Percentiles rank a stretch among this genome's conserved stretches.
phyloP scores from a whole-genome alignment of 2,329 filamentous ascomycete genomes.

The Fusarium sp. region DNA sequence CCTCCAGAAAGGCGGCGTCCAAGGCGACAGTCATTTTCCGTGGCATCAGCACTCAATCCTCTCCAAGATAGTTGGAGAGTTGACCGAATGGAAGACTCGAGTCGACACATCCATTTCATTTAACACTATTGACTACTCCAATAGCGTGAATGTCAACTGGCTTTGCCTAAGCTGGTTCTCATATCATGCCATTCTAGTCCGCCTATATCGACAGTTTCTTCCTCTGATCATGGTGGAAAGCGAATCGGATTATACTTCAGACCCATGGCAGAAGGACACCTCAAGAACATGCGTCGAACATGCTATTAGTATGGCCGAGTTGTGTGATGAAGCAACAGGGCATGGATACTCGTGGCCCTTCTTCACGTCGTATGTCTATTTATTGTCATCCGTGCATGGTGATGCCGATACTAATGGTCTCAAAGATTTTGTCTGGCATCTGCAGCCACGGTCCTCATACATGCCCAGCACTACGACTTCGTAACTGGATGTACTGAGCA shows the following conservation, averaged over 20 bases:
- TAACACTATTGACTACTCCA: slow-evolving; percentile 15
- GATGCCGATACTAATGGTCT: neutral
- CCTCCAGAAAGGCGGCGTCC: slow-evolving; percentile 23
- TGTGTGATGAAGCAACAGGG: slow-evolving; percentile 8
- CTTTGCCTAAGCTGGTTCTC: slow-evolving; percentile 27
- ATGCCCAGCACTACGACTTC: slow-evolving; percentile 20
- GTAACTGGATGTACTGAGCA: neutral
- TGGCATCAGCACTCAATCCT: slow-evolving; percentile 28
- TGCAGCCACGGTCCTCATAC: slow-evolving; percentile 23
- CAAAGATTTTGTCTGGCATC: slow-evolving; percentile 23
- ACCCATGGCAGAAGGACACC: slow-evolving; percentile 30
- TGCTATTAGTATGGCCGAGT: slow-evolving; percentile 1
- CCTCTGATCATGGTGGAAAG: slow-evolving; percentile 9
- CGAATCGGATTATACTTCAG: slow-evolving; percentile 7
- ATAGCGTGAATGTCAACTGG: slow-evolving; percentile 11
- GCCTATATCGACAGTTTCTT: slow-evolving; percentile 29
- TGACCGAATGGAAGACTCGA: slow-evolving; percentile 5
- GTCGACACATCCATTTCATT: neutral
- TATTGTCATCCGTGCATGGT: neutral
- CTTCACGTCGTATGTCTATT: slow-evolving; percentile 18
- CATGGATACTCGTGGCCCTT: slow-evolving; percentile 30
- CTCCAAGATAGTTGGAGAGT: slow-evolving; percentile 6
- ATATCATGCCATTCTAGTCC: slow-evolving; percentile 17
- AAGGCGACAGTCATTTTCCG: slow-evolving; percentile 31
- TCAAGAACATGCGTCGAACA: slow-evolving; percentile 22